Percentiles rank a stretch among this genome's conserved stretches.
These are phyloP conservation scores for Corynascus novoguineensis DNA, from an alignment of 495 filamentous ascomycete species.

Conservation along the genomic window DNA sequence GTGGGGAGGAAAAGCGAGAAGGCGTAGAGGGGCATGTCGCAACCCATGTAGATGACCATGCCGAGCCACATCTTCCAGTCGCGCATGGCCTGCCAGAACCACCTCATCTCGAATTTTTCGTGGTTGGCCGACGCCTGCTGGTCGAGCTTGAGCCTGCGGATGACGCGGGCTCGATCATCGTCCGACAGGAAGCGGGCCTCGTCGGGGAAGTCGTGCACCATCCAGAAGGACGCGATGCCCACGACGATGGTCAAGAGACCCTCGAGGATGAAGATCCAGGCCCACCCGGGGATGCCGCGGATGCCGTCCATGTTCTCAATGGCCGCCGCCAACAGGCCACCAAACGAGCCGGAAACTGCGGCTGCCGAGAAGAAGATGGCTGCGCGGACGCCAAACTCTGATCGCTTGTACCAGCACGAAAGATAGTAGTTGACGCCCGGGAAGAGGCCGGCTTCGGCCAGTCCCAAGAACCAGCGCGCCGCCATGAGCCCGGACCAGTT, in stretches of 20 bases:
- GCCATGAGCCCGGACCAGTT: conserved; percentile 77
- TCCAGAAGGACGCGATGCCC: conserved; percentile 70
- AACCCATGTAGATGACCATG: conserved; percentile 75
- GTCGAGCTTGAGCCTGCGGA: conserved; percentile 67
- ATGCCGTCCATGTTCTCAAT: conserved; percentile 70
- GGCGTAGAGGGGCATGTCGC: conserved; percentile 71
- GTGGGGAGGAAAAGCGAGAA: conserved; percentile 87
- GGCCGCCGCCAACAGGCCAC: conserved; percentile 73
- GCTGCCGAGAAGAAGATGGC: conserved; percentile 92
- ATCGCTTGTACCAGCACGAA: conserved; percentile 80
- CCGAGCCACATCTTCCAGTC: conserved; percentile 87
- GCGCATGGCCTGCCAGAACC: conserved; percentile 67
- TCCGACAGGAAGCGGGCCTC: conserved; percentile 70
- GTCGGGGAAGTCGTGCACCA: conserved; percentile 87
- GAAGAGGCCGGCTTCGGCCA: conserved; percentile 79
- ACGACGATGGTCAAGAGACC: conserved; percentile 70
- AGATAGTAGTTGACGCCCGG: conserved; percentile 85
- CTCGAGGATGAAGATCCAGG: conserved; percentile 82
- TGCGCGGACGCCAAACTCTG: conserved; percentile 63
- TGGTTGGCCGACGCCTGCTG: conserved; percentile 72
- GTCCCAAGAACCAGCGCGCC: conserved; percentile 78
- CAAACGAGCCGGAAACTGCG: conserved; percentile 78
- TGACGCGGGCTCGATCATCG: conserved; percentile 65
- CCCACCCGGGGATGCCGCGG: conserved; percentile 63
- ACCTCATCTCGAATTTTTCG: conserved; percentile 70